phyloP scores from a whole-genome alignment of 1,284 basidiomycete species.

The Meripilus lineatus region DNA sequence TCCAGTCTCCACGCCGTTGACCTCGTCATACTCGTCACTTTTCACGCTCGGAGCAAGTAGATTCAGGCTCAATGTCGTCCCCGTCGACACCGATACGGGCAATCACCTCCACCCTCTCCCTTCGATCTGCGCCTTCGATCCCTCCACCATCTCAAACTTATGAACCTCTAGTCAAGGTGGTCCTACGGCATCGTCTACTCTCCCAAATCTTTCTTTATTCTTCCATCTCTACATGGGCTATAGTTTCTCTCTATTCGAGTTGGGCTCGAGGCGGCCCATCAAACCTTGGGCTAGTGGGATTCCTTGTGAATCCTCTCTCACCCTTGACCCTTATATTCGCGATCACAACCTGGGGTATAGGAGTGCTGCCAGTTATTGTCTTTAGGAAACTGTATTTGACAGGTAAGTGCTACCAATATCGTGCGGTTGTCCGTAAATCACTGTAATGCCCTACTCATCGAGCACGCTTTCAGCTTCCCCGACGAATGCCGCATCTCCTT shows the following conservation, averaged over 20 bases:
- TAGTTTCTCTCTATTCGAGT: slow-evolving; percentile 34
- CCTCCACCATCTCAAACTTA: slow-evolving; percentile 47
- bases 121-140: slow-evolving; percentile 41
- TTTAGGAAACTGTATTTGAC: slow-evolving; percentile 50
- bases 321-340: slow-evolving; percentile 32
- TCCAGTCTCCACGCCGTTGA: not conserved
- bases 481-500: slow-evolving; percentile 46
- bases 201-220: slow-evolving; percentile 49
- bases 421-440: not conserved
- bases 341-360: slow-evolving; percentile 30
- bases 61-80: not conserved
- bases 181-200: slow-evolving; percentile 51
- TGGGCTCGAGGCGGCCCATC: slow-evolving; percentile 28
- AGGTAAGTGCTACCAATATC: slow-evolving; percentile 35
- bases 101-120: slow-evolving; percentile 32
- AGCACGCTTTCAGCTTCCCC: slow-evolving; percentile 34
- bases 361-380: slow-evolving; percentile 47
- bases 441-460: not conserved
- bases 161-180: slow-evolving; percentile 53
- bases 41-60: not conserved
- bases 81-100: slow-evolving; percentile 25
- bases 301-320: slow-evolving; percentile 33
- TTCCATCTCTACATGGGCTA: slow-evolving; percentile 40
- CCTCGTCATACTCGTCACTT: not conserved
- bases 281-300: slow-evolving; percentile 25